Conservation (phyloP, 2,329 filamentous ascomycete genomes). For the Stachybotrys chartarum region DNA sequence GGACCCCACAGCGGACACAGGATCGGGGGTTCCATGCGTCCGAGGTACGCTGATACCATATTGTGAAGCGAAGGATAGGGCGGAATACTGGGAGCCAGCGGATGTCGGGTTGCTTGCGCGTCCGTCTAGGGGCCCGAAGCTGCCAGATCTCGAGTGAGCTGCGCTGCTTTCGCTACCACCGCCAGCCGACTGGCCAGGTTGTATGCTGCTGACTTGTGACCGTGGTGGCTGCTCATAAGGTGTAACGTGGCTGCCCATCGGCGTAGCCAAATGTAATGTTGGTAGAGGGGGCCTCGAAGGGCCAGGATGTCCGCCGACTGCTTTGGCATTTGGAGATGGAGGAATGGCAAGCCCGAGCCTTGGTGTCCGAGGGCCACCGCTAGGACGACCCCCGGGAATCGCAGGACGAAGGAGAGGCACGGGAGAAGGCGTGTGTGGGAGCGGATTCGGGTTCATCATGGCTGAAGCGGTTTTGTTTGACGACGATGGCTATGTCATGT, state of each 20-base stretch:
- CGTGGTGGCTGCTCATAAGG: constrained; percentile 59
- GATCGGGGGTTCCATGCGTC: constrained; percentile 67
- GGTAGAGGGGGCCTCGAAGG: constrained; percentile 53
- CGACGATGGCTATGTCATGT: constrained; percentile 10
- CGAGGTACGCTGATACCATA: constrained; percentile 61
- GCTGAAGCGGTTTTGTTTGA: constrained; percentile 6
- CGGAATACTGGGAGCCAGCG: constrained; percentile 80
- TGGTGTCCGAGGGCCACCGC: constrained; percentile 58
- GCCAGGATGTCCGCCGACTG: constrained; percentile 50
- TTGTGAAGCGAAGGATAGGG: constrained; percentile 70
- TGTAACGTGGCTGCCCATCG: constrained; percentile 70
- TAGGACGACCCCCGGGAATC: constrained; percentile 59
- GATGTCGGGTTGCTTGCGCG: constrained; percentile 75
- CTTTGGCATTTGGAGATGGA: constrained; percentile 73
- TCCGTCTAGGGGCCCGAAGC: constrained; percentile 71
- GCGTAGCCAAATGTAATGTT: constrained; percentile 79
- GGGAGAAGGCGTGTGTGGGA: constrained; percentile 63
- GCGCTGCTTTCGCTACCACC: constrained; percentile 74
- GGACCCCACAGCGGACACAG: constrained; percentile 80
- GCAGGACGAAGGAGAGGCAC: constrained; percentile 78
- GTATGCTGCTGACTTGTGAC: constrained; percentile 40
- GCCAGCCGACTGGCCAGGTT: constrained; percentile 59
- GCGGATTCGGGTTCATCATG: constrained; percentile 10
- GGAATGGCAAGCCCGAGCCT: constrained; percentile 86
- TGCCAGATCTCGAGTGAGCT: constrained; percentile 74